Base-by-base conservation (phyloP, 805 yeast genomes). In the Kodamaea laetipori region DNA sequence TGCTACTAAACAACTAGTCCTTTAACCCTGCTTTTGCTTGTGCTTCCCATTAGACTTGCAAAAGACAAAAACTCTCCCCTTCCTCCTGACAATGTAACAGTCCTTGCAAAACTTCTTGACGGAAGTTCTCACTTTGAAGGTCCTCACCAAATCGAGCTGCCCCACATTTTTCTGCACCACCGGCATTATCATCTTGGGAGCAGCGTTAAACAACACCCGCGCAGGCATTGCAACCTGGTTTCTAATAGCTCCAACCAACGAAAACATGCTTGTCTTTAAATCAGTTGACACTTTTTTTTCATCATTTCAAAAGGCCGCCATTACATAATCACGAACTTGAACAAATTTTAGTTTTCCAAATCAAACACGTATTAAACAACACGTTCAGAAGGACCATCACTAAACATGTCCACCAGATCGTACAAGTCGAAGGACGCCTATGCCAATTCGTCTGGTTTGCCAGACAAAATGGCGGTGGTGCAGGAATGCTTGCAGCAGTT, bases 391-490 rank as follows among this genome's bases (percentile, higher is more conserved):
- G 13, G 10, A n/a, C 17, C 37, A 5, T 4, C 15, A 36, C 6
- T 32, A 23, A 21, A 31, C 12, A 89, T 89, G 97, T 89, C 97
- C 36, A 81, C 95, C 28, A 81, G 74, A 53, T 74, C 86, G 35
- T 89, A 87, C 69, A 90, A 89, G 72, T 86, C 87, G 71, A 80
- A 77, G 67, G 97, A 90, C 60, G 89, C 86, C 61, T 61, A 60
- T 44, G 61, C 78, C 44, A 40, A 19, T 15, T 73, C 84, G 39
- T 82, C 84, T 45, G 71, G 75, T 25, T 65, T 78, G 54, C 95
- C 96, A 44, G 98, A 94, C 69, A 90, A 90, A 69, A 94, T 94
- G 98, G 84, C 97, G 8, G 90, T 94, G 50, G 92, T 86, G 66
- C 99, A 94, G 69, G 96, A 90, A 63, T 90, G 97, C 73, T 73